Percentiles rank a stretch among this genome's conserved stretches.
These are phyloP conservation scores for Xylaria arbuscula DNA, from an alignment of 2,329 filamentous ascomycete genomes.

Conservation along the genomic window DNA sequence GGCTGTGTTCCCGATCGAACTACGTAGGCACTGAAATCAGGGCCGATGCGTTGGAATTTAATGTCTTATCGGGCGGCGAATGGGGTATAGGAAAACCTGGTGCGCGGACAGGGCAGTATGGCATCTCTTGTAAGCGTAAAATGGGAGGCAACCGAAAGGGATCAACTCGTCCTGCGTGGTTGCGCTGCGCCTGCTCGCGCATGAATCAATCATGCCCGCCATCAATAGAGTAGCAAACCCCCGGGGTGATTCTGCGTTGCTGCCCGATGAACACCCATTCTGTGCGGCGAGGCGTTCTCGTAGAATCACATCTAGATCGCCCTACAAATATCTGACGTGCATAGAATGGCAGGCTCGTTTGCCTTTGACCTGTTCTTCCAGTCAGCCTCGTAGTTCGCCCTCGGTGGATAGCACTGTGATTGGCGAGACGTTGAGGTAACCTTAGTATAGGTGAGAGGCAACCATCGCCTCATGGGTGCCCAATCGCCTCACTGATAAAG, in stretches of 20 bases:
- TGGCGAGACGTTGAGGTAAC: conserved; percentile 17
- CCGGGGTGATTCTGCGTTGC: conserved; percentile 26
- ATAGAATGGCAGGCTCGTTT: conserved; percentile 17
- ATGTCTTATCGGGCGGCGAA: background rate
- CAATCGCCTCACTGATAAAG: conserved; percentile 11
- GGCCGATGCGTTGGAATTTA: background rate
- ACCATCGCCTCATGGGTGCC: conserved; percentile 19
- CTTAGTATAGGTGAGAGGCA: background rate
- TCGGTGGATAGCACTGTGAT: conserved; percentile 6
- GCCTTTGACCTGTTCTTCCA: conserved; percentile 30
- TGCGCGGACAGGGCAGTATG: background rate
- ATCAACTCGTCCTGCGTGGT: conserved; percentile 1
- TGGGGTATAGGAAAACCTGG: background rate
- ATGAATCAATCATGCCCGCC: background rate
- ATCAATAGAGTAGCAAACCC: background rate
- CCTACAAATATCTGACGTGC: conserved; percentile 26
- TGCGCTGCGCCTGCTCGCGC: background rate
- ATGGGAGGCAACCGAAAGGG: conserved; percentile 6
- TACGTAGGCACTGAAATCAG: background rate
- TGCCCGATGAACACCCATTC: conserved; percentile 27
- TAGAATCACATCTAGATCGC: background rate
- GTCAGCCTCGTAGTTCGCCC: conserved; percentile 37
- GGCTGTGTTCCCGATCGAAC: background rate
- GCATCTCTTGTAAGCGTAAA: conserved; percentile 5
- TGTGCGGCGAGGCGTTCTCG: conserved; percentile 6